Base-by-base conservation (phyloP, 2,329 filamentous ascomycete genomes). In the Chaetomium sp. region DNA sequence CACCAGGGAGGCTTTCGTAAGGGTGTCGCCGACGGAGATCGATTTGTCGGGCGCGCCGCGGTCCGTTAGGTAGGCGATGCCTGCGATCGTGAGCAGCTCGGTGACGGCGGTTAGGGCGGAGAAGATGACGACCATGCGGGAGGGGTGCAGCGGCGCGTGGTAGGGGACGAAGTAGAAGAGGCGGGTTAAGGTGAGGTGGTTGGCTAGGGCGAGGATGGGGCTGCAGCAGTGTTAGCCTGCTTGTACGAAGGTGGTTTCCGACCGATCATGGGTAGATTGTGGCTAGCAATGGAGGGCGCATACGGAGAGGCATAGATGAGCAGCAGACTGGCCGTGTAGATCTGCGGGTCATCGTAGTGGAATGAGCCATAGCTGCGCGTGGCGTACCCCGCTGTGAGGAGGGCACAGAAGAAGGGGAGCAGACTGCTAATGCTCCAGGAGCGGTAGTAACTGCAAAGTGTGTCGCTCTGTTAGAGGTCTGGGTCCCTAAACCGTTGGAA, bases 141-240 rank as follows among this genome's bases (percentile, higher is more conserved):
- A 2, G 3, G 52, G 52, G 52, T 53, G 52, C n/a, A 53, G 47
- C 12, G 44, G 52, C 12, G 52, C 44, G 10, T 35, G 43, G 52
- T 48, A 53, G 44, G 44, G 44, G n/a, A 53, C 44, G 44, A 48
- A 53, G 10, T 42, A 8, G 38, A 53, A 48, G 36, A 37, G 5
- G 37, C 52, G 52, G 32, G 10, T 14, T 5, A 53, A 36, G 37
- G 48, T 53, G n/a, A 36, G 32, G 44, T 35, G n/a, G 37, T 48
- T 53, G 32, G 44, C 12, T 6, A 48, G 14, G 19, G 27, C 9
- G 44, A 53, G 37, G 37, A 53, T n/a, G 37, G 52, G 52, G 11
- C 52, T 53, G 44, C 11, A 2, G 10, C 6, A 11, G 8, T 2
- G 27, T 49, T 34, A 49, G 47, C 33, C 11, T 7, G 36, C 8